phyloP scores from a whole-genome alignment of 139 green algal species.

The Chlorella sp. region DNA sequence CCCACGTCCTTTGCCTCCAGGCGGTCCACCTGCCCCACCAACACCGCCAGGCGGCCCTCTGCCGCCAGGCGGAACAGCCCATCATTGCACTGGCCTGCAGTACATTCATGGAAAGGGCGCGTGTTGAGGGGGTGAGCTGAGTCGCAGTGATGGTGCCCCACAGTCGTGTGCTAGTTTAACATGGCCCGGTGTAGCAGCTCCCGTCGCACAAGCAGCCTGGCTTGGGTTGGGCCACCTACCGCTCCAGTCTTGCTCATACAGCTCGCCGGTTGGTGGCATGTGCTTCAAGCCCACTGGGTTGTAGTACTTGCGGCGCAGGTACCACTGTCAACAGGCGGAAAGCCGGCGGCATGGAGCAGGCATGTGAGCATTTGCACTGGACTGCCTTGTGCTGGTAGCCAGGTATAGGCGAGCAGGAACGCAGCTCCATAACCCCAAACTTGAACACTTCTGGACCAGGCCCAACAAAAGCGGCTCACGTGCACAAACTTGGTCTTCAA shows the following conservation, averaged over 20 bases:
- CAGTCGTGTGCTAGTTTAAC: no score
- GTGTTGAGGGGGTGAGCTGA: no score
- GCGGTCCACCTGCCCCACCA: slow-evolving; percentile 14
- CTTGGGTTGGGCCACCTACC: neutral
- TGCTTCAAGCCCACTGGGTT: neutral
- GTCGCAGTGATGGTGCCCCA: no score
- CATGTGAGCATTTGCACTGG: no score
- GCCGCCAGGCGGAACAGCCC: slow-evolving; percentile 41
- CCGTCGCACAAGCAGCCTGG: neutral
- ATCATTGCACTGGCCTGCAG: slow-evolving; percentile 50
- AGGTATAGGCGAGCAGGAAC: no score
- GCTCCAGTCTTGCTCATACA: neutral
- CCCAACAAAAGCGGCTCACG: neutral
- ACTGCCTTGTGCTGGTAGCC: no score
- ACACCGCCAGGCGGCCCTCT: neutral
- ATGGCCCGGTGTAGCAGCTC: no score
- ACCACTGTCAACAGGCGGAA: neutral
- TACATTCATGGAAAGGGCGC: neutral
- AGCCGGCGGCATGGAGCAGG: neutral
- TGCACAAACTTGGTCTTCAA: neutral
- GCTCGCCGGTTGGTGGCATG: neutral
- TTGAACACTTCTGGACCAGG: no score
- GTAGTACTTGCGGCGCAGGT: neutral
- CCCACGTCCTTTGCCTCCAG: neutral
- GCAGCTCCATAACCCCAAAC: no score